Percentiles rank a stretch among this genome's conserved stretches.
Conservation (phyloP, 352 stramenopile species). For the Pythium brachiatum region DNA sequence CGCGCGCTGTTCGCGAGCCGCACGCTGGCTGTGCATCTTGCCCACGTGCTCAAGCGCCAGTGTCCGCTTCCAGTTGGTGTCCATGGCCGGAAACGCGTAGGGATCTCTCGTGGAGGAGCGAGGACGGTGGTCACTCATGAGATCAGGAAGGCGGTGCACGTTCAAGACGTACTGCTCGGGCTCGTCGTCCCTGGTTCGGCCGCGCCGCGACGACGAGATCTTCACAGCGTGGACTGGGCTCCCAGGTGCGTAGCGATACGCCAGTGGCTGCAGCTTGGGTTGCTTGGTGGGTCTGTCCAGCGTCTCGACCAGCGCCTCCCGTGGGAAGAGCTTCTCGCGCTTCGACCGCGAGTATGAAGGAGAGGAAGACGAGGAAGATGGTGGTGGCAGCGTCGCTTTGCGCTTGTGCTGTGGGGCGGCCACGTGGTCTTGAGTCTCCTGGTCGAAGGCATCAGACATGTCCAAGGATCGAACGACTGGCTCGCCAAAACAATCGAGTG, state of each 20-base stretch:
- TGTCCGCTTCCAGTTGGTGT: neutral
- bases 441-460: conserved; percentile 9
- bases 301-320: conserved; percentile 5
- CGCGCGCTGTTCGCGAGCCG: neutral
- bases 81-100: neutral
- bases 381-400: neutral
- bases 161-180: neutral
- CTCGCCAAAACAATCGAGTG: neutral
- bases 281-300: conserved; percentile 5
- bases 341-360: conserved; percentile 1
- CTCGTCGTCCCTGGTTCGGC: neutral
- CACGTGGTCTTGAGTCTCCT: neutral
- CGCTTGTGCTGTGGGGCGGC: neutral
- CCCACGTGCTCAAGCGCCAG: neutral
- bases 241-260: neutral
- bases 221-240: neutral
- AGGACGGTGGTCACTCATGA: neutral
- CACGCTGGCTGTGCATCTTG: neutral
- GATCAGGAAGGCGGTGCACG: neutral
- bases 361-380: neutral
- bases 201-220: neutral
- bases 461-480: conserved; percentile 7
- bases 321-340: conserved; percentile 28
- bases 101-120: neutral
- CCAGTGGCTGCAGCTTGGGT: neutral